phyloP scores from a whole-genome alignment of 495 filamentous ascomycete genomes.

The Talaromyces trachyspermus region DNA sequence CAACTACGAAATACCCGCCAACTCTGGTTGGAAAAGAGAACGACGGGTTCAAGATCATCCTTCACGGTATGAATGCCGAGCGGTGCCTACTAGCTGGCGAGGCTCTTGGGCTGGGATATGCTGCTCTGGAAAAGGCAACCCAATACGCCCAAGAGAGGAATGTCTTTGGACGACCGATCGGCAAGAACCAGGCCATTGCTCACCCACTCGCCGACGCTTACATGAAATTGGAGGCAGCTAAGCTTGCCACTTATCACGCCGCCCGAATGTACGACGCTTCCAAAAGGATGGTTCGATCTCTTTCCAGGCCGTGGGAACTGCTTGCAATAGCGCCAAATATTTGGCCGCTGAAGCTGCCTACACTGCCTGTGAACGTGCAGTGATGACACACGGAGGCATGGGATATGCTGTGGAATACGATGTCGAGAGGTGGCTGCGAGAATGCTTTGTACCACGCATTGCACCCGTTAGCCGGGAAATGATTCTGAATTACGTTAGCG shows the following conservation, averaged over 20 bases:
- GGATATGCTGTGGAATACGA: constrained; percentile 62
- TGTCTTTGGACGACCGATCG: constrained; percentile 58
- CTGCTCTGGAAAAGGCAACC: constrained; percentile 47
- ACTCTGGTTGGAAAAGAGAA: constrained; percentile 55
- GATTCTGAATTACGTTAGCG: constrained; percentile 61
- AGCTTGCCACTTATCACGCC: constrained; percentile 60
- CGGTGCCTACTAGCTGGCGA: constrained; percentile 60
- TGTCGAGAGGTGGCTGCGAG: constrained; percentile 59
- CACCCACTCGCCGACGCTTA: constrained; percentile 58
- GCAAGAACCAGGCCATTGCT: constrained; percentile 57
- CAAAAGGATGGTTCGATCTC: constrained; percentile 45
- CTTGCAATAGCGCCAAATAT: constrained; percentile 62
- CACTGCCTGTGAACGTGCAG: constrained; percentile 53
- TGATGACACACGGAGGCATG: constrained; percentile 55
- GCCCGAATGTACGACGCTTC: constrained; percentile 54
- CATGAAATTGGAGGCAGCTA: constrained; percentile 64
- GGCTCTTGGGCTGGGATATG: constrained; percentile 60
- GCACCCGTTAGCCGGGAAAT: constrained; percentile 62
- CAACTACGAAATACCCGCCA: constrained; percentile 48
- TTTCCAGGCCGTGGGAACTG: constrained; percentile 59
- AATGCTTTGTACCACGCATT: constrained; percentile 59
- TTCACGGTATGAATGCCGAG: constrained; percentile 70
- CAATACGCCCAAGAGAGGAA: constrained; percentile 51
- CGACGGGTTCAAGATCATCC: constrained; percentile 58
- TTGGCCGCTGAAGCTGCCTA: constrained; percentile 63